phyloP scores from a whole-genome alignment of 2,329 filamentous ascomycete genomes.

The Chrysosporium keratinophilum region DNA sequence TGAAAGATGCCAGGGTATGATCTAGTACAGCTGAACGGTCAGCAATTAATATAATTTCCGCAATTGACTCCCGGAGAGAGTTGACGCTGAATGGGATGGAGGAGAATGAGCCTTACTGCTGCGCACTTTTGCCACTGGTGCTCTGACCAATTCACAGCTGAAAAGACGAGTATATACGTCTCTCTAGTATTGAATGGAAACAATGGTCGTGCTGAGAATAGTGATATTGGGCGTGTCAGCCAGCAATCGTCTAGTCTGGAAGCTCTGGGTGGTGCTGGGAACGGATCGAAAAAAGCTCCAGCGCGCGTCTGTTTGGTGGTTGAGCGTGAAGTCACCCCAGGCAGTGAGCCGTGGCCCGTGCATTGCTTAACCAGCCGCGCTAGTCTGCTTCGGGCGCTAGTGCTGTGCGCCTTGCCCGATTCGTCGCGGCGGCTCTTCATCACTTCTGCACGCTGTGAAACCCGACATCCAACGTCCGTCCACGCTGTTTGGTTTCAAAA shows the following conservation, averaged over 20 bases:
- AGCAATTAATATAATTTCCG: not conserved
- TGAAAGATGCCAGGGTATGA: not conserved
- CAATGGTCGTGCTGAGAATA: no score
- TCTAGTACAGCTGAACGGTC: not conserved
- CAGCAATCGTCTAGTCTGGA: no score
- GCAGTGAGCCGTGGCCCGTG: not conserved
- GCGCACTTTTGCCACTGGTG: not conserved
- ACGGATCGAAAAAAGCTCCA: not conserved
- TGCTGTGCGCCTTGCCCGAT: not conserved
- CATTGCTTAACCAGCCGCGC: not conserved
- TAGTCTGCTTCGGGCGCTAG: not conserved
- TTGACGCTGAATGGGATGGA: not conserved
- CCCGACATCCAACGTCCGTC: no score
- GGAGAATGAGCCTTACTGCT: not conserved
- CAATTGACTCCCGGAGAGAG: no score
- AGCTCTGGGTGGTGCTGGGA: no score
- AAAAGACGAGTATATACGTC: no score
- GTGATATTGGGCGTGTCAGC: no score
- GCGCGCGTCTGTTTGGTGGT: not conserved
- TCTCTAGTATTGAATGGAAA: no score
- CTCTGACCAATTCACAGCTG: not conserved
- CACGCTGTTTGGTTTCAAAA: no score
- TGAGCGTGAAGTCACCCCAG: not conserved
- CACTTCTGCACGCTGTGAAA: no score
- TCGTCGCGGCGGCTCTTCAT: no score